A percentile compares a stretch with the other conserved stretches of the same genome.
phyloP scores from a whole-genome alignment of 306 rosid species.

The Glycine soja region DNA sequence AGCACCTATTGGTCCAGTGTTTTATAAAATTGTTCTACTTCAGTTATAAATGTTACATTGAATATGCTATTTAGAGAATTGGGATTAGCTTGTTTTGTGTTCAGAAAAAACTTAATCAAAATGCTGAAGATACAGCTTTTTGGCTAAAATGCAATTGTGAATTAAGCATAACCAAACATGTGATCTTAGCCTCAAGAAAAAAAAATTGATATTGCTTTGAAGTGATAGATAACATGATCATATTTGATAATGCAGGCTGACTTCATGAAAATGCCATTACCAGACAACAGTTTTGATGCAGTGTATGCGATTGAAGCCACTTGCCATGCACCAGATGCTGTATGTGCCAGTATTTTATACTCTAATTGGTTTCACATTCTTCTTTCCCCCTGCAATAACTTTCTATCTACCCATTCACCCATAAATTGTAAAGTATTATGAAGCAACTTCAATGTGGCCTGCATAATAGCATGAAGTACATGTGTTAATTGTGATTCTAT shows the following conservation, averaged over 20 bases:
- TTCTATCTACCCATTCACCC: constrained; percentile 9
- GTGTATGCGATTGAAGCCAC: constrained; percentile 99
- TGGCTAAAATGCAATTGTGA: constrained; percentile 14
- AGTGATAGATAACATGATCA: constrained; percentile 16
- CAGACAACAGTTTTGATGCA: constrained; percentile 86
- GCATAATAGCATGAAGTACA: constrained; percentile 15
- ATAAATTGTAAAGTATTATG: neutral
- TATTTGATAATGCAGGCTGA: constrained; percentile 77
- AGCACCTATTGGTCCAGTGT: constrained; percentile 6
- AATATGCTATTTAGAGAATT: neutral
- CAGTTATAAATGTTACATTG: neutral
- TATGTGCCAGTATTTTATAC: constrained; percentile 46
- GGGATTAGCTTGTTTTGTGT: too few species aligned
- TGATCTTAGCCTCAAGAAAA: neutral
- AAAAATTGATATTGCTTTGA: neutral
- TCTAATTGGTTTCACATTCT: constrained; percentile 5
- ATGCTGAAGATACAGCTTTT: neutral
- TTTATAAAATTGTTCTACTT: constrained; percentile 7
- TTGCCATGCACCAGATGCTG: constrained; percentile 99
- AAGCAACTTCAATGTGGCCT: constrained; percentile 5
- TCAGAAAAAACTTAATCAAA: constrained; percentile 7
- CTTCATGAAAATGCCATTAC: constrained; percentile 93
- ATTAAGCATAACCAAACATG: neutral
- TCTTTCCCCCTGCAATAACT: neutral
- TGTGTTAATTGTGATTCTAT: constrained; percentile 24